Evolutionary conservation across 257 asterid genomes (phyloP), one percentile per base, ranked within the genome.

Genomic region (Solanum stenotomum): DNA sequence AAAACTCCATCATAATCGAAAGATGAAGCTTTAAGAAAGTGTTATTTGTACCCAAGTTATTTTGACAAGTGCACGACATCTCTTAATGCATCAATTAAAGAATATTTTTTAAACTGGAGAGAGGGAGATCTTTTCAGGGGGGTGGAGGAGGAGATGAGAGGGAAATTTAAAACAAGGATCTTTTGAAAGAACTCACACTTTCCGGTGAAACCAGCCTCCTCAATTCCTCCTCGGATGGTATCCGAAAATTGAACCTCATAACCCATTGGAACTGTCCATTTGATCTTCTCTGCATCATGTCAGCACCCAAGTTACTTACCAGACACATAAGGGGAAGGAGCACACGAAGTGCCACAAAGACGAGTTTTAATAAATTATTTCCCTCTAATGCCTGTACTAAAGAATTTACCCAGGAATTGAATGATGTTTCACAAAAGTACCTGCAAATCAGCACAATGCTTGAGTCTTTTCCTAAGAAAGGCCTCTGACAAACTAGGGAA

Each of bases 121-220:
- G 38, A 11, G 27, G 18, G 29, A 14, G 68, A 20, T 34, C 81
- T 34, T 74, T 74, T 74, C 46, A 34, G 40, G 16, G 27, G 38
- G 29, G 15, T 5, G 35, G 29, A 20, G 85, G 70, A 31, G 85
- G 44, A 5, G 40, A 18, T 46, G 40, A 81, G 11, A 49, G 70
- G 16, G 7, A 82, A 82, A 82, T 2, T 44, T 29, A 49, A 49
- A 82, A 82, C 38, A 29, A n/a, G 12, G 16, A 82, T 49, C 86
- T 82, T 81, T 46, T 46, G 40, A 46, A 46, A 29, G 68, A 87
- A 92, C 99, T 94, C 91, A 97, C 99, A 89, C 91, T 94, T 92
- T 96, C 99, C 85, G 99, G 98, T 22, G 98, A 93, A 90, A 97
- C 98, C 98, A 96, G 92, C 98, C 99, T 96, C 92, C 99, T 94